A percentile compares a stretch with the other conserved stretches of the same genome.
These are phyloP conservation scores for Aureobasidium sp. DNA, from an alignment of 2,329 filamentous ascomycete species.

Conservation along the genomic window DNA sequence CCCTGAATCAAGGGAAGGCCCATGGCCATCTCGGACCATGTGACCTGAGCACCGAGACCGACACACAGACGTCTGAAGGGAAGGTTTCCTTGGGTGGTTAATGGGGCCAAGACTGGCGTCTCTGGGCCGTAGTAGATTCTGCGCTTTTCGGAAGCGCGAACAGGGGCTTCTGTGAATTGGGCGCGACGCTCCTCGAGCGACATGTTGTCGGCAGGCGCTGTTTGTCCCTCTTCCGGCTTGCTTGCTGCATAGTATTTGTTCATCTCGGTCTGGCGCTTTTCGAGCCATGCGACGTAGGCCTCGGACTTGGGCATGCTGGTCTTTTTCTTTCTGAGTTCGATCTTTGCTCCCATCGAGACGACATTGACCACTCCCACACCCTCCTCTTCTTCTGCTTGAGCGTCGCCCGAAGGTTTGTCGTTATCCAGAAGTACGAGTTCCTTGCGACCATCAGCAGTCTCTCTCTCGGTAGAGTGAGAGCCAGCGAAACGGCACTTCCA, in stretches of 20 bases:
- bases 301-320: conserved; percentile 65
- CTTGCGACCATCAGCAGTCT: conserved; percentile 68
- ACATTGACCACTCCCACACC: conserved; percentile 66
- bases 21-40: conserved; percentile 98
- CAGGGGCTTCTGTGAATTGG: conserved; percentile 73
- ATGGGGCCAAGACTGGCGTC: conserved; percentile 84
- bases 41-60: conserved; percentile 81
- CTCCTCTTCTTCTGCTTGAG: conserved; percentile 21
- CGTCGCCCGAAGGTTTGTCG: conserved; percentile 30
- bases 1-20: conserved; percentile 83
- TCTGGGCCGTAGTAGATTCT: conserved; percentile 89
- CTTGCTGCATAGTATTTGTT: conserved; percentile 18
- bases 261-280: conserved; percentile 45
- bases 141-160: conserved; percentile 87
- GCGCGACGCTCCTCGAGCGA: conserved; percentile 63
- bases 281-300: conserved; percentile 67
- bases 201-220: conserved; percentile 27
- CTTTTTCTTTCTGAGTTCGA: conserved; percentile 65
- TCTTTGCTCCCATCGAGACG: conserved; percentile 61
- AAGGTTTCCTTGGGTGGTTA: conserved; percentile 94
- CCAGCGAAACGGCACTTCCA: conserved; percentile 92
- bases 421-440: conserved; percentile 67
- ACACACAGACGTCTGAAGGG: conserved; percentile 88
- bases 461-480: conserved; percentile 77
- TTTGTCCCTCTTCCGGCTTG: conserved; percentile 17